A percentile compares a stretch with the other conserved stretches of the same genome.
These are phyloP conservation scores for Coemansia sp. DNA, from an alignment of 192 early-diverging fungal species.

Conservation along the genomic window DNA sequence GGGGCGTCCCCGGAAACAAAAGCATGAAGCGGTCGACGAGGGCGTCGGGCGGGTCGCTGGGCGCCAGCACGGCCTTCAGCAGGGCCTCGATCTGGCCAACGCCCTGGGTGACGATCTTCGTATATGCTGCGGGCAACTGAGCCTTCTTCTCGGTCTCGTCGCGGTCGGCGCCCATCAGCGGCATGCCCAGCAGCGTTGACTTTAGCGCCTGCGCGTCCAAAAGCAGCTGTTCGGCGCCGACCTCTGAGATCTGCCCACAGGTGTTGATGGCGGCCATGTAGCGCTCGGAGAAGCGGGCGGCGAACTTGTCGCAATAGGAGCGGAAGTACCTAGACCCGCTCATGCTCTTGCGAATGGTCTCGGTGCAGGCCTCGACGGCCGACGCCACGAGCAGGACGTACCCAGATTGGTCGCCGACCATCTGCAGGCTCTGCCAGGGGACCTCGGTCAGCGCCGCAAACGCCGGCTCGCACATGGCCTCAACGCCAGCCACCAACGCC, in stretches of 20 bases:
- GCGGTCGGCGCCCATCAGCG: conserved; percentile 60
- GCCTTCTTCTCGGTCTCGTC: conserved; percentile 3
- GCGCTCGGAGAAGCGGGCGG: conserved; percentile 74
- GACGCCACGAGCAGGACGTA: conserved; percentile 74
- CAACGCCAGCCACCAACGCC: conserved; percentile 66
- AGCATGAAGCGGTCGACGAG: conserved; percentile 90
- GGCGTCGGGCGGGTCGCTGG: conserved; percentile 77
- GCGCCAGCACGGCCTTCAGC: conserved; percentile 86
- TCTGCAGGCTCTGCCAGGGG: conserved; percentile 78
- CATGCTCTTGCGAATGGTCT: conserved; percentile 62
- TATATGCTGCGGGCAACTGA: conserved; percentile 58
- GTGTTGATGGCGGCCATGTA: conserved; percentile 69
- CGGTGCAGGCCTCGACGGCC: conserved; percentile 58
- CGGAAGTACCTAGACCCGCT: conserved; percentile 76
- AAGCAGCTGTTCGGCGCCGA: conserved; percentile 95
- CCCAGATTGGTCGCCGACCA: conserved; percentile 92
- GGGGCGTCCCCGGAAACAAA: conserved; percentile 71
- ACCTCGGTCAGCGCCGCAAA: conserved; percentile 72
- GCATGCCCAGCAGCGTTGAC: conserved; percentile 74
- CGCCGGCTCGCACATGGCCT: conserved; percentile 67
- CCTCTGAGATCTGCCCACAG: conserved; percentile 85
- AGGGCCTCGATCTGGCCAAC: conserved; percentile 81
- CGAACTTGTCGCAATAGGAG: conserved; percentile 91
- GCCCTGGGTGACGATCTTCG: conserved; percentile 81
- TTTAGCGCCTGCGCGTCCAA: conserved; percentile 94